Evolutionary conservation across 306 rosid genomes (phyloP), one percentile per base, ranked within the genome.

Genomic region (Glycine tomentella): DNA sequence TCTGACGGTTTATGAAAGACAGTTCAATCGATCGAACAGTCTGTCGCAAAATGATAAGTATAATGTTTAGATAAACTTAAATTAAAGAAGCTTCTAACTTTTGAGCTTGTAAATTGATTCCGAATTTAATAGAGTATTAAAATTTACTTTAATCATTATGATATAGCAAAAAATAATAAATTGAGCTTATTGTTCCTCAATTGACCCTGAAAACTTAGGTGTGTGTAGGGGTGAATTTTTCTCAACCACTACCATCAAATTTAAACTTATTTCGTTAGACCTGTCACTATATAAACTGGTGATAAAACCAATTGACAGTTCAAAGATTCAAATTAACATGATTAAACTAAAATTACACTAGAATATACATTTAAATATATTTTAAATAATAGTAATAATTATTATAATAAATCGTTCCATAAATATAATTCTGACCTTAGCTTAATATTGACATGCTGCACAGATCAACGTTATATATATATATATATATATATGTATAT

Each of bases 71-170:
- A 25, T 25, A 25, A 25, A 25, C n/a, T 64, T 50, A 6, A 34
- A 63, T 64, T 40, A 6, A 34, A 63, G 58, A 73, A 52, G 74
- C 80, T 56, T 81, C 80, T 33, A 11, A 7, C 16, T 50, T 63
- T 55, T 56, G 44, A 56, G 44, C 31, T 50, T 15, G 68, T 56
- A 66, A 53, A 38, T 38, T 53, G 8, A 40, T 68, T 52, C 14
- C 17, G 9, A 16, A 12, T 10, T 16, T 77, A 5, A 16, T 49
- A 58, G 8, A 11, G 9, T 49, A n/a, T 49, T 15, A 63, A 49
- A 76, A 6, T 34, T 12, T 57, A 1, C 17, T 56, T 73, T 9
- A 44, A 17, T 9, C 12, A 74, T 12, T 38, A 14, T 11, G 12
- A 51, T 50, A 50, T 50, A 13, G 3, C 57, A 31, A 8, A 48